Conservation (phyloP, 2,329 filamentous ascomycete genomes). For the Apiospora arundinis region DNA sequence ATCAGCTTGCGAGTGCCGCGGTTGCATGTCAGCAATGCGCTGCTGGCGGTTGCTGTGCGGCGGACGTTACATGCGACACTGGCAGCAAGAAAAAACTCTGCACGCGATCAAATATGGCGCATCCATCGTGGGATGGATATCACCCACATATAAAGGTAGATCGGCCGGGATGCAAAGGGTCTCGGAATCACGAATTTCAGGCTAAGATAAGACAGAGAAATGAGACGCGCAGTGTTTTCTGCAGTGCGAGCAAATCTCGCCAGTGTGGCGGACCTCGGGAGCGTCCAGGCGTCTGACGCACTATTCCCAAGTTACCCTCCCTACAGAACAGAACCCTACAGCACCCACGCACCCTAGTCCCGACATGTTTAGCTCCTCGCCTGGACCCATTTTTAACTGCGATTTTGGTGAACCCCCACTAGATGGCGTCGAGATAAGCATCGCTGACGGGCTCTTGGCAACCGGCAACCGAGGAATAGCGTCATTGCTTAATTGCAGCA, state of each 20-base stretch:
- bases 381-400: background rate
- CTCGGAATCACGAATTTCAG: background rate
- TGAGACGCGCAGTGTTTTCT: background rate
- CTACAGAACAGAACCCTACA: too few species aligned
- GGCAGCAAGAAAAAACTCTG: background rate
- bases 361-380: background rate
- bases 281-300: background rate
- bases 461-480: conserved; percentile 2
- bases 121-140: conserved; percentile 9
- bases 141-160: conserved; percentile 6
- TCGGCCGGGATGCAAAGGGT: conserved; percentile 6
- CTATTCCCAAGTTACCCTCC: too few species aligned
- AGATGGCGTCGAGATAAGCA: conserved; percentile 17
- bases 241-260: background rate
- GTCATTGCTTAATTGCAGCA: background rate
- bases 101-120: conserved; percentile 16
- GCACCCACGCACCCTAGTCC: conserved; percentile 1
- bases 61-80: background rate
- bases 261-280: background rate
- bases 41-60: background rate
- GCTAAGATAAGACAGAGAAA: background rate
- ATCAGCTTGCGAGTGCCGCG: background rate
- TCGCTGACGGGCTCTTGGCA: conserved; percentile 9
- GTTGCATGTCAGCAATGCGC: background rate
- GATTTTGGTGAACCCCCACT: background rate